Base-by-base conservation (phyloP, 2,329 filamentous ascomycete species). In the Cercospora sp. region DNA sequence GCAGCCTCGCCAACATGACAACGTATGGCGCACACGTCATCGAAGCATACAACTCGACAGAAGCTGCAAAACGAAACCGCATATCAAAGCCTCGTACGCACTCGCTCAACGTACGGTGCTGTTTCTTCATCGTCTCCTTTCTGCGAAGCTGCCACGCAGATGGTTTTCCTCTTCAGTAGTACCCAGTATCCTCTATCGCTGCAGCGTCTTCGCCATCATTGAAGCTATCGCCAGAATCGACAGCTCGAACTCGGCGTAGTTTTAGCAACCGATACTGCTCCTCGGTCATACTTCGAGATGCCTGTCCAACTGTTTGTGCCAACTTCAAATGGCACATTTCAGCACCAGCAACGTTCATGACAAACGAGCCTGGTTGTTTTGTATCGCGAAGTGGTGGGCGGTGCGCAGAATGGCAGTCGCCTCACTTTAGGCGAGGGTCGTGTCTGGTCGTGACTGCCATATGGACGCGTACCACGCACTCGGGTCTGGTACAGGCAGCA, bases 241-340 rank as follows among this genome's bases (percentile, higher is more conserved):
- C 51, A 3, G 45, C 31, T 3, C 75, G 78, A 48, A 71, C 69
- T n/a, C 71, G 75, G 67, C 74, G 77, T 0, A 78, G 75, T 63
- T 77, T 79, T 71, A 80, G 69, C 12, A 72, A 74, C 0, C 68
- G 65, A 55, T 73, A 75, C n/a, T 80, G 76, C 0, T 18, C 18
- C 7, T 66, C 42, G 0, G 71, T 65, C 3, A 81, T 63, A 13
- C n/a, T 36, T 12, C 69, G 40, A 7, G 55, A n/a, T 10, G 20
- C 1, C 18, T 28, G 26, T 5, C 53, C 53, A 8, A 57, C 45
- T 57, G 16, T 23, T 9, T 65, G 59, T 10, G 64, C 16, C 6
- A 76, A 75, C 63, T 83, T 83, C 16, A 83, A 65, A 23, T 73
- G 67, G 9, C 76, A 78, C 2, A 84, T 73, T 65, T 82, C 79